Conservation (phyloP, 805 yeast species). For the Sugiyamaella valdiviana region DNA sequence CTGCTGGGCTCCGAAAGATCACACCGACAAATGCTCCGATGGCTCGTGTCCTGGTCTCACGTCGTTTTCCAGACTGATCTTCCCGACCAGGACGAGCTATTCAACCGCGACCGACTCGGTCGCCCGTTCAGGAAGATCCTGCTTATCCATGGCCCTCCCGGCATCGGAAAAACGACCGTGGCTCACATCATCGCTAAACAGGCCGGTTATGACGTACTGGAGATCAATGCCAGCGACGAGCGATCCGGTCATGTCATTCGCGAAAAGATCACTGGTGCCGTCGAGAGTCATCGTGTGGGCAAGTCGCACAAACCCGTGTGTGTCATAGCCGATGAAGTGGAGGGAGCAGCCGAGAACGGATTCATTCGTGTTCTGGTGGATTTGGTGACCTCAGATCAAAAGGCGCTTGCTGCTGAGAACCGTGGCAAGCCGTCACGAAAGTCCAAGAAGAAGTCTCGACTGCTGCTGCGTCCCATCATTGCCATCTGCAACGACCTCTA, state of each 20-base stretch:
- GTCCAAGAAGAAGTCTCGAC: constrained; percentile 34
- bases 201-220: constrained; percentile 72
- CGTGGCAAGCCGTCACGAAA: constrained; percentile 9
- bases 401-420: constrained; percentile 38
- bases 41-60: constrained; percentile 65
- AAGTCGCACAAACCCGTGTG: constrained; percentile 66
- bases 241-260: constrained; percentile 53
- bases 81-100: constrained; percentile 6
- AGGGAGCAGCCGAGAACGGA: constrained; percentile 59
- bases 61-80: constrained; percentile 45
- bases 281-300: constrained; percentile 55
- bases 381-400: constrained; percentile 50
- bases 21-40: constrained; percentile 51
- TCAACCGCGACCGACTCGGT: constrained; percentile 42
- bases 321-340: constrained; percentile 83
- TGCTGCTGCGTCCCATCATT: constrained; percentile 75
- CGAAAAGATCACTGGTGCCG: constrained; percentile 54
- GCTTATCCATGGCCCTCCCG: constrained; percentile 86
- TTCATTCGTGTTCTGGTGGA: constrained; percentile 55
- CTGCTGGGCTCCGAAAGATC: constrained; percentile 62
- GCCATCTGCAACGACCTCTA: constrained; percentile 88
- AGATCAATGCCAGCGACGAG: constrained; percentile 82
- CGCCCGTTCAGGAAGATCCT: constrained; percentile 61
- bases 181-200: constrained; percentile 80
- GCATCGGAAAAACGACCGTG: constrained; percentile 85